Percentiles rank a stretch among this genome's conserved stretches.
Conservation (phyloP, 208 protist species). For the Lotmaria passim region DNA sequence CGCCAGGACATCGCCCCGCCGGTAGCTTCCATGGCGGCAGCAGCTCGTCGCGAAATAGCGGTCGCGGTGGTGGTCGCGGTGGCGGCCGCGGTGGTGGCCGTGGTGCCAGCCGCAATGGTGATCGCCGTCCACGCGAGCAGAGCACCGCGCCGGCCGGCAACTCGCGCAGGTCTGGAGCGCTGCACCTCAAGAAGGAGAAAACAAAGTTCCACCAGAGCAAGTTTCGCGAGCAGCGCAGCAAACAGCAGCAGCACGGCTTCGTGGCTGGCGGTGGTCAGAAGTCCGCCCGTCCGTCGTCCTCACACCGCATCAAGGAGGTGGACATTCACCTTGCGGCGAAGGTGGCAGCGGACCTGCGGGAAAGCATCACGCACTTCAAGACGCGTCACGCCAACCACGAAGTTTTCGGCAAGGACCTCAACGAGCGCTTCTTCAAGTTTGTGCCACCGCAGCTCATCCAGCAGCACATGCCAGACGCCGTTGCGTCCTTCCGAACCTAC, state of each 20-base stretch:
- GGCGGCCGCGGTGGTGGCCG: background rate
- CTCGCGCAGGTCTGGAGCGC: slow-evolving; percentile 15
- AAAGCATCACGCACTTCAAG: slow-evolving; percentile 75
- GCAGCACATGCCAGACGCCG: slow-evolving; percentile 79
- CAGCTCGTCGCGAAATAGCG: background rate
- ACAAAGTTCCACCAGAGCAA: slow-evolving; percentile 64
- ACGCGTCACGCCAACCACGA: slow-evolving; percentile 41
- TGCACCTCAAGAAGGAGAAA: slow-evolving; percentile 64
- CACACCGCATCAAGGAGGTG: slow-evolving; percentile 63
- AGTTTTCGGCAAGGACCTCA: slow-evolving; percentile 61
- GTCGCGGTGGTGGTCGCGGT: slow-evolving; percentile 2
- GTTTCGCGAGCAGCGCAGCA: slow-evolving; percentile 45
- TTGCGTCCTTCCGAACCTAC: slow-evolving; percentile 72
- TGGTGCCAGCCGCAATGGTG: background rate
- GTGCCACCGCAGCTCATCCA: slow-evolving; percentile 76
- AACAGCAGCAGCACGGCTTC: slow-evolving; percentile 23
- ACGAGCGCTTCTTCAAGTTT: slow-evolving; percentile 66
- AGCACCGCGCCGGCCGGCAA: background rate
- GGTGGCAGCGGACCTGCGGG: slow-evolving; percentile 69
- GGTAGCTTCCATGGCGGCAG: slow-evolving; percentile 4
- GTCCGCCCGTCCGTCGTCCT: slow-evolving; percentile 17
- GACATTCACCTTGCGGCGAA: slow-evolving; percentile 84
- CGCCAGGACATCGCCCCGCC: background rate
- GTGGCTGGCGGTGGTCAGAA: background rate
- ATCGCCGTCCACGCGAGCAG: background rate